These are phyloP conservation scores for Fomitopsis palustris DNA, from an alignment of 1,284 basidiomycete species.

Conservation along the genomic window DNA sequence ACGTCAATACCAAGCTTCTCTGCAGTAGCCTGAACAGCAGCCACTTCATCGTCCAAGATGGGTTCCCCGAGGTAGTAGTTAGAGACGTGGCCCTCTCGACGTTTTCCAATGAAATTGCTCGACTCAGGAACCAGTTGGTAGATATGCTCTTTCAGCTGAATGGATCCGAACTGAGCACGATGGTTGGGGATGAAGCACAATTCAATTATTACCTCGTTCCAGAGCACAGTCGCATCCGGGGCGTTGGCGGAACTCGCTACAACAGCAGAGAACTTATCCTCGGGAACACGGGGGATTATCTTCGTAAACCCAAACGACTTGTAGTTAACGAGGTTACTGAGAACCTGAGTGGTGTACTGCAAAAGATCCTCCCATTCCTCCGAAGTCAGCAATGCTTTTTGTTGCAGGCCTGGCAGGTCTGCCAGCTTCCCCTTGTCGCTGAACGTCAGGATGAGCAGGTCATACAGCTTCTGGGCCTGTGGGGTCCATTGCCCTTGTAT, in stretches of 20 bases:
- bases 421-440: slow-evolving; percentile 55
- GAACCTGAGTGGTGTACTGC: slow-evolving; percentile 70
- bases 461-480: slow-evolving; percentile 57
- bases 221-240: slow-evolving; percentile 51
- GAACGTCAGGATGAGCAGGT: slow-evolving; percentile 68
- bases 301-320: slow-evolving; percentile 82
- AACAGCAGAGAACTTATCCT: slow-evolving; percentile 59
- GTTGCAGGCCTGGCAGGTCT: slow-evolving; percentile 52
- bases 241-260: slow-evolving; percentile 59
- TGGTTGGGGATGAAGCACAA: background rate
- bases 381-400: slow-evolving; percentile 46
- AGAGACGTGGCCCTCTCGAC: slow-evolving; percentile 68
- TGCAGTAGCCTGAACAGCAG: slow-evolving; percentile 65
- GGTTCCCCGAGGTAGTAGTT: slow-evolving; percentile 79
- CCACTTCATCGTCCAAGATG: slow-evolving; percentile 72
- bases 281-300: slow-evolving; percentile 67
- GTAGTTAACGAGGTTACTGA: slow-evolving; percentile 79
- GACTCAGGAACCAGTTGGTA: slow-evolving; percentile 63
- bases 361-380: slow-evolving; percentile 68
- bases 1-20: slow-evolving; percentile 72
- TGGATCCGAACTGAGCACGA: slow-evolving; percentile 4
- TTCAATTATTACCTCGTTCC: slow-evolving; percentile 48
- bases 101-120: slow-evolving; percentile 75
- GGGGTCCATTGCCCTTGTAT: slow-evolving; percentile 81
- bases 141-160: slow-evolving; percentile 67